phyloP scores from a whole-genome alignment of 257 asterid genomes.

The Datura wrightii region DNA sequence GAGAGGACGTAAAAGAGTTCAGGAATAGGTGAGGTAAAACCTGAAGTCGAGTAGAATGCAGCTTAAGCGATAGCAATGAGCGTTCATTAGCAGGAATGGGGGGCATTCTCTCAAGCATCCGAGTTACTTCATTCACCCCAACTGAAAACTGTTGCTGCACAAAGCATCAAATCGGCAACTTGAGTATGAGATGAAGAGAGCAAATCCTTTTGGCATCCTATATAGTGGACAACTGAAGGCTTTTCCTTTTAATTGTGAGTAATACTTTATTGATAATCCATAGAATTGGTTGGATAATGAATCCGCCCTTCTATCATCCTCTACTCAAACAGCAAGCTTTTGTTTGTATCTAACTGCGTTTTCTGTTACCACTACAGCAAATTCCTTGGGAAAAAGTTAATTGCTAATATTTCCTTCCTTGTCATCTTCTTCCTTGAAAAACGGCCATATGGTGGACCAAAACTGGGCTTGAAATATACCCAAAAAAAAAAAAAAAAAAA shows the following conservation, averaged over 20 bases:
- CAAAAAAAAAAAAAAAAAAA: neutral
- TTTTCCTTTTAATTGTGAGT: neutral
- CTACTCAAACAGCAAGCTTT: no score
- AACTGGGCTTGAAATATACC: neutral
- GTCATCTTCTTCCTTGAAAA: neutral
- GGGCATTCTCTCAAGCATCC: conserved; percentile 81
- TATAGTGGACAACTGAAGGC: neutral
- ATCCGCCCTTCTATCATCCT: no score
- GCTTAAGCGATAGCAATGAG: conserved; percentile 33
- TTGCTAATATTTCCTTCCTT: neutral
- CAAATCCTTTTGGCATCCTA: neutral
- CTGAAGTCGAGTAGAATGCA: conserved; percentile 60
- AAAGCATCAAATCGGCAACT: conserved; percentile 16
- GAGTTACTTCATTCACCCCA: conserved; percentile 88
- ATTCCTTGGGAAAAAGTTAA: neutral
- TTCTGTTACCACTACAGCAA: neutral
- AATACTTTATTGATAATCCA: no score
- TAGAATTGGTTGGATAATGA: neutral
- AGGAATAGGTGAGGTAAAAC: conserved; percentile 38
- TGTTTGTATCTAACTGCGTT: no score
- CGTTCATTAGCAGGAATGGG: conserved; percentile 32
- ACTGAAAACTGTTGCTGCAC: conserved; percentile 78
- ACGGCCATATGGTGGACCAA: neutral
- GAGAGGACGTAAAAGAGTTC: neutral
- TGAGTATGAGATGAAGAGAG: conserved; percentile 15